A percentile compares a stretch with the other conserved stretches of the same genome.
These are phyloP conservation scores for Dioscorea dumetorum DNA, from an alignment of 106 monocot genomes.

Conservation along the genomic window DNA sequence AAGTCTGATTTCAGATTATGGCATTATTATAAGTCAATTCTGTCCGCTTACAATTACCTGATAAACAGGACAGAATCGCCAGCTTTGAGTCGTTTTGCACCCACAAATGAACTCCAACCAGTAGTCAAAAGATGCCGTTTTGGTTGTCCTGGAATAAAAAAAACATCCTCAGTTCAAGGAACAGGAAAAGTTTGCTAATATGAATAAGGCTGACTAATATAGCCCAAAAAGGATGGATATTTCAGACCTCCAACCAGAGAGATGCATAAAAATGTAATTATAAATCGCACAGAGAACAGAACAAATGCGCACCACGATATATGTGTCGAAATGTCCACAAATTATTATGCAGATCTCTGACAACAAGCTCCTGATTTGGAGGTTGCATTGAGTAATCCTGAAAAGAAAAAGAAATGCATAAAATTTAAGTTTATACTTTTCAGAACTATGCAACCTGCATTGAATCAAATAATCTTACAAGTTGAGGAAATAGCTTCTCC, in stretches of 20 bases:
- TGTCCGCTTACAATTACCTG: conserved; percentile 32
- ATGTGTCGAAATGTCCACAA: conserved; percentile 95
- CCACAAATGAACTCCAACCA: conserved; percentile 97
- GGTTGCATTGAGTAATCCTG: conserved; percentile 94
- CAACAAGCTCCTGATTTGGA: conserved; percentile 90
- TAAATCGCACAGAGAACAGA: background rate
- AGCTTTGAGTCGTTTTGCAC: conserved; percentile 81
- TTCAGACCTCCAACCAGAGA: too few species aligned
- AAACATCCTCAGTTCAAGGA: background rate
- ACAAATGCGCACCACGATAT: conserved; percentile 62
- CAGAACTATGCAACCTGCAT: background rate
- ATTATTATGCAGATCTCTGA: conserved; percentile 80
- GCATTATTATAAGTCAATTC: background rate
- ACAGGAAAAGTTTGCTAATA: background rate
- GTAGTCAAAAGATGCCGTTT: conserved; percentile 93
- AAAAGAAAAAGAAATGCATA: conserved; percentile 2
- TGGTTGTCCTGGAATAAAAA: conserved; percentile 79
- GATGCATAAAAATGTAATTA: background rate
- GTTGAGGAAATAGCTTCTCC: conserved; percentile 88
- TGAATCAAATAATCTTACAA: conserved; percentile 29
- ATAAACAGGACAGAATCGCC: conserved; percentile 96
- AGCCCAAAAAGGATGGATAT: too few species aligned
- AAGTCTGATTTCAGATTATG: too few species aligned
- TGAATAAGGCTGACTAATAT: background rate
- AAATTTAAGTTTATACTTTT: background rate